A percentile compares a stretch with the other conserved stretches of the same genome.
Conservation (phyloP, 2,329 filamentous ascomycete species). For the Sporothrix dimorphospora region DNA sequence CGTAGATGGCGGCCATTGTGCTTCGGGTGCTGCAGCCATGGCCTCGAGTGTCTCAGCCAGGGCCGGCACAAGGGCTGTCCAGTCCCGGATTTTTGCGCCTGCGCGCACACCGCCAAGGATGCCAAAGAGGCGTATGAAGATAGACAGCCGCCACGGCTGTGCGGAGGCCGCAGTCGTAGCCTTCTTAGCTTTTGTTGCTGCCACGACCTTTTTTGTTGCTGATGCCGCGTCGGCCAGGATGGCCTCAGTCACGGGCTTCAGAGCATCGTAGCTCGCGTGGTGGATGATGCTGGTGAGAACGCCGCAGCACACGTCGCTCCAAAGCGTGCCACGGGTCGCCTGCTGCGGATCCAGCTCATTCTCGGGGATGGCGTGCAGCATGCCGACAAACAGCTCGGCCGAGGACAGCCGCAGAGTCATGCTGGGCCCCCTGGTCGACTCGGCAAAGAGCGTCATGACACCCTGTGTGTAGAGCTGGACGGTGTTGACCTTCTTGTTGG, state of each 20-base stretch:
- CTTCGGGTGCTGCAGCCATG: constrained; percentile 38
- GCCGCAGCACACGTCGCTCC: constrained; percentile 71
- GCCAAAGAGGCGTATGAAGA: constrained; percentile 65
- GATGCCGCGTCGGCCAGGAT: constrained; percentile 55
- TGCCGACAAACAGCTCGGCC: constrained; percentile 54
- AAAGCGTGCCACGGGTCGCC: constrained; percentile 45
- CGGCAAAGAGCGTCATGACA: constrained; percentile 88
- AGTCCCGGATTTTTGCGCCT: constrained; percentile 72
- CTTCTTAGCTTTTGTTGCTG: constrained; percentile 45
- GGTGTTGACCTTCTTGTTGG: constrained; percentile 21
- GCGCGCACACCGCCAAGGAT: constrained; percentile 78
- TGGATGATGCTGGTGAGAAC: constrained; percentile 82
- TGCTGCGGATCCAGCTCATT: constrained; percentile 46
- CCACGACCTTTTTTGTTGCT: constrained; percentile 38
- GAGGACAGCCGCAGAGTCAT: constrained; percentile 63
- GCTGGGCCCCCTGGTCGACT: constrained; percentile 71
- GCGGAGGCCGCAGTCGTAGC: constrained; percentile 35
- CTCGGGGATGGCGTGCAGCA: constrained; percentile 56
- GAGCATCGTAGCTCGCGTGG: constrained; percentile 74
- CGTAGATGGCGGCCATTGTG: constrained; percentile 15
- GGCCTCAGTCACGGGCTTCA: constrained; percentile 67
- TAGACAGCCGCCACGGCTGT: constrained; percentile 48
- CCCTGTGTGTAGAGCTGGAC: constrained; percentile 78
- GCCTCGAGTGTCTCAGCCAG: constrained; percentile 57
- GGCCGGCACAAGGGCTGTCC: constrained; percentile 65